These are phyloP conservation scores for Physcomitrellopsis africana DNA, from an alignment of 225 moss, liverwort and hornwort species.

Conservation along the genomic window DNA sequence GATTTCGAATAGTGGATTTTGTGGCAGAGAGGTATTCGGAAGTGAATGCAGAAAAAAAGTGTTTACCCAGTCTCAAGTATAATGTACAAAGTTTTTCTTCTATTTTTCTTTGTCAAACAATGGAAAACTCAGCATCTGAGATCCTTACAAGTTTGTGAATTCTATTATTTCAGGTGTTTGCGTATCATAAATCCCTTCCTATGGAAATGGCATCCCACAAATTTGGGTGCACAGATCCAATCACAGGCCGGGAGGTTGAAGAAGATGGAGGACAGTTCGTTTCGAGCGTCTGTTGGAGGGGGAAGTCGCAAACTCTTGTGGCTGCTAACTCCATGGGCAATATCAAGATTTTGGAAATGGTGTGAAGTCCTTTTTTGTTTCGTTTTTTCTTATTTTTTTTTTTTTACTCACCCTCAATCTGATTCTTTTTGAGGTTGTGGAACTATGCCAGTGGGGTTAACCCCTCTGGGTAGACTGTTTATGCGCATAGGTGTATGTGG, in stretches of 20 bases:
- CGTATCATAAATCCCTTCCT: constrained; percentile 95
- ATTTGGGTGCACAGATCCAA: constrained; percentile 92
- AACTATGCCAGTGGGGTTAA: constrained; percentile 33
- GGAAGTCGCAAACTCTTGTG: constrained; percentile 95
- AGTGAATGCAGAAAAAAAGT: too few species aligned
- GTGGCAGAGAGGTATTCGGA: background rate
- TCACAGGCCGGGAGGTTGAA: constrained; percentile 93
- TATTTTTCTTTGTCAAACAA: background rate
- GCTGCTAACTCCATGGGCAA: constrained; percentile 99
- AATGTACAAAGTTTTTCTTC: background rate
- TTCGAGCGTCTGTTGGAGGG: constrained; percentile 99
- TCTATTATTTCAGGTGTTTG: constrained; percentile 68
- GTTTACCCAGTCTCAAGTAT: background rate
- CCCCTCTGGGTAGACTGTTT: constrained; percentile 35
- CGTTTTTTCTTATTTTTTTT: constrained; percentile 20
- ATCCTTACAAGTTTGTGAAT: constrained; percentile 2
- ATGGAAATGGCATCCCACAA: constrained; percentile 99
- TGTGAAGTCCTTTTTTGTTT: constrained; percentile 43
- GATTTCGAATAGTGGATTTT: too few species aligned
- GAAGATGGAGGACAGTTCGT: constrained; percentile 97
- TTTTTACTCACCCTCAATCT: constrained; percentile 31
- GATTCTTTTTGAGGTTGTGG: constrained; percentile 56
- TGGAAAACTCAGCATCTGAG: background rate
- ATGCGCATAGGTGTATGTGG: constrained; percentile 33
- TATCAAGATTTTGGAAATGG: constrained; percentile 98